Base-by-base conservation (phyloP, 768 basidiomycete genomes). In the button mushroom (Agaricus bisporus) region DNA sequence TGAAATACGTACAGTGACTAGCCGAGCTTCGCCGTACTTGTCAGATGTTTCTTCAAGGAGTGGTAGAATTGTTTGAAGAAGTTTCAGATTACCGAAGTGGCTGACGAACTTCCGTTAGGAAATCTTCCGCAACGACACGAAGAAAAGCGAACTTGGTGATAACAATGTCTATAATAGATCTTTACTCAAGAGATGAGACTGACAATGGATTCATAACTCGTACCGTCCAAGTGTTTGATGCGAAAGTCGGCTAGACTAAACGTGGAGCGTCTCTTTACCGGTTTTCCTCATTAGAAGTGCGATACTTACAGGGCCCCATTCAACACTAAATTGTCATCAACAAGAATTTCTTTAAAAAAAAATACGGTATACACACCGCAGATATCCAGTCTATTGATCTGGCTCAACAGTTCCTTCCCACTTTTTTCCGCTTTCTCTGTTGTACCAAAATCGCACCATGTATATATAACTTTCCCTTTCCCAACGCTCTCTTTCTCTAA, bases 361-460 rank as follows among this genome's bases (percentile, higher is more conserved):
- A 29, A 15, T 2, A 1, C 3, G 25, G 4, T 11, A 32, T 11
- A 67, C 73, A 57, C 56, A 80, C 80, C 56, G 22, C 81, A 56
- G 1, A 80, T 63, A 56, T 83, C 80, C 44, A 83, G 59, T 28
- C 80, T 67, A 22, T 63, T 60, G 58, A 81, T 79, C 57, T 64
- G 72, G 47, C 44, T 59, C 62, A 75, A 60, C 45, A 81, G 72
- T 18, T 64, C 71, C 46, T 73, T 66, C 0, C 74, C 81, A 1
- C 73, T 58, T 11, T 61, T 60, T 54, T 68, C 74, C 22, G 74
- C 75, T 28, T 66, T 62, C 22, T 64, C 63, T 1, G 78, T 70
- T 26, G 74, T 72, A 22, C 61, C 56, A 41, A 83, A 59, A 61
- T 83, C 78, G 3, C 82, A 70, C 32, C 71, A 61, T 20, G 78